Base-by-base conservation (phyloP, 1,139 yeast genomes). In the Kodamaea sp. region DNA sequence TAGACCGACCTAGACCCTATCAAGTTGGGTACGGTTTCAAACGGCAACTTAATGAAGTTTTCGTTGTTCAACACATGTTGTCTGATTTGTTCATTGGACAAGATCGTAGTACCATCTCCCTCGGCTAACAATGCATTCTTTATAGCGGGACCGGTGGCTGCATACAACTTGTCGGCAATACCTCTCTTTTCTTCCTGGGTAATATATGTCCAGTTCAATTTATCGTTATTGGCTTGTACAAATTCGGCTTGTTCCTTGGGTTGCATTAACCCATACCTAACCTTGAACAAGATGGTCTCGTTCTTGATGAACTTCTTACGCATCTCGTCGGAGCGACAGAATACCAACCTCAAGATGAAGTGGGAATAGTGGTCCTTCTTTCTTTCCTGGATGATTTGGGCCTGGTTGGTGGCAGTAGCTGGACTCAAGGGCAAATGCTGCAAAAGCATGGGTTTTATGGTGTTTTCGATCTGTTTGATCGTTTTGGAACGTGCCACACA, bases 291-390 rank as follows among this genome's bases (percentile, higher is more conserved):
- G 13, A 75, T 63, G 1, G 85, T 69, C 53, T 92, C 99, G 29
- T 88, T 79, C 46, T 79, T 77, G 26, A 86, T 67, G 51, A 92
- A 90, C 51, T 92, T 79, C 29, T 73, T 77, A 37, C 97, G 72
- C 33, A 90, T 71, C 41, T 92, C 97, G 37, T 86, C 87, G n/a
- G 84, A 78, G 42, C 96, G 77, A 53, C 97, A 87, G 55, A 92
- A 92, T 34, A 95, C 96, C 32, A 92, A 68, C 38, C 97, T 70
- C 44, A 92, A 66, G 28, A 90, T 90, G 53, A 69, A 92, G 61
- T 92, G 99, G 11, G 96, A 85, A 56, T 87, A 89, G 53, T 88
- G 92, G 59, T 92, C 99, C 56, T 90, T 92, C 46, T 76, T 76
- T 44, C 95, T 74, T 55, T 88, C 95, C 21, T 58, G 56, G 11